These are phyloP conservation scores for Tagetes patula DNA, from an alignment of 129 eudicot species.

Conservation along the genomic window DNA sequence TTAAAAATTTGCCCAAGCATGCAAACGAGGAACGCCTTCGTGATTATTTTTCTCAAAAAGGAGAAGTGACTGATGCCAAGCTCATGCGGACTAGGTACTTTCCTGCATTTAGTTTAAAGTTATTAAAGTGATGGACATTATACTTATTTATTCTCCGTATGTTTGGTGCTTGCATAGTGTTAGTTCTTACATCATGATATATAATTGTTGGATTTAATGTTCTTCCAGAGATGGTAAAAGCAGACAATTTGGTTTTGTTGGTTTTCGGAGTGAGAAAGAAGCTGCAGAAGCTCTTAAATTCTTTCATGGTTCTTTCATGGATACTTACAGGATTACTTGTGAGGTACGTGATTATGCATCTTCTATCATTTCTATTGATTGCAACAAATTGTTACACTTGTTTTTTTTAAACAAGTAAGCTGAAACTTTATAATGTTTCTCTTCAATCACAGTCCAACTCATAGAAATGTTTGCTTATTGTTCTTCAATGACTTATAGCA, in stretches of 20 bases:
- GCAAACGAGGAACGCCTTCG: conserved; percentile 72
- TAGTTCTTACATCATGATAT: not conserved
- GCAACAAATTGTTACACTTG: conserved; percentile 6
- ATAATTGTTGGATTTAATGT: conserved; percentile 20
- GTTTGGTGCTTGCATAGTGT: not conserved
- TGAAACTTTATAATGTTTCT: not conserved
- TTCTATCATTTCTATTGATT: not conserved
- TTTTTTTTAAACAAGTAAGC: not conserved
- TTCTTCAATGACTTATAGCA: not conserved
- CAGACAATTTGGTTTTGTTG: conserved; percentile 96
- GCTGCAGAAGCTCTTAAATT: conserved; percentile 82
- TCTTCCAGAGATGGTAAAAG: conserved; percentile 89
- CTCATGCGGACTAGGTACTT: conserved; percentile 78
- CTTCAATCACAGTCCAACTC: not conserved
- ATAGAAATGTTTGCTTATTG: conserved; percentile 1
- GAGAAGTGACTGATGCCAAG: conserved; percentile 95
- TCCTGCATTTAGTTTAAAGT: not conserved
- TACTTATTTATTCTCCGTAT: not conserved
- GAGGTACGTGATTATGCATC: conserved; percentile 52
- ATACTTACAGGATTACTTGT: conserved; percentile 72
- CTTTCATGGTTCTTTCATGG: conserved; percentile 78
- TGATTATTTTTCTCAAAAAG: conserved; percentile 82
- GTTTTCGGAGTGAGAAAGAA: conserved; percentile 77
- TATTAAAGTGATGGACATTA: not conserved
- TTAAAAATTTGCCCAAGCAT: conserved; percentile 75